These are phyloP conservation scores for Mercurialis annua DNA, from an alignment of 345 rosid genomes.

Conservation along the genomic window DNA sequence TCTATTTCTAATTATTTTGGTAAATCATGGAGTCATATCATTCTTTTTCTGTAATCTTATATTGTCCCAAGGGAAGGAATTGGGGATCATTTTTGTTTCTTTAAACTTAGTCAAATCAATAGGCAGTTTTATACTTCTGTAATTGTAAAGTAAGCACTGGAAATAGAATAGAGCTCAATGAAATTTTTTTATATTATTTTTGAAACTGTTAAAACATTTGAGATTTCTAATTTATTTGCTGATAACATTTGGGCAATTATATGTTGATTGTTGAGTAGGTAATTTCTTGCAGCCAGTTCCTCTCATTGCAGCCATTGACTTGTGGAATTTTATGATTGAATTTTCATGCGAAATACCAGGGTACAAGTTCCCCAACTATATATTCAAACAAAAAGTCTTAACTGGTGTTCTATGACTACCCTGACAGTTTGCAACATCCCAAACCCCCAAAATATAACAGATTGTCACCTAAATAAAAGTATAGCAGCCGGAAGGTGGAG, in stretches of 20 bases:
- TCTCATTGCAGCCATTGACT: neutral
- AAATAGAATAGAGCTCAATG: neutral
- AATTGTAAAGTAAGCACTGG: neutral
- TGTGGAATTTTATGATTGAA: neutral
- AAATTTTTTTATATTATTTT: neutral
- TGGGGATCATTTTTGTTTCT: neutral
- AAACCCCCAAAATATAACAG: neutral
- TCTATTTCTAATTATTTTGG: neutral
- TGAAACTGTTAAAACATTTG: neutral
- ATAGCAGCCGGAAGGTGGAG: too few relatives aligned
- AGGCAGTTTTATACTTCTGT: neutral
- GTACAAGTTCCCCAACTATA: neutral
- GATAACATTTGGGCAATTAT: too few relatives aligned
- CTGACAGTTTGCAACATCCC: neutral
- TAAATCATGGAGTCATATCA: conserved; percentile 17
- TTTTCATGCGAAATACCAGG: neutral
- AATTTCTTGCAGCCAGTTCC: too few relatives aligned
- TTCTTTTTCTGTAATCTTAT: conserved; percentile 22
- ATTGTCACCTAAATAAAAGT: conserved; percentile 8
- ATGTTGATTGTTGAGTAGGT: too few relatives aligned
- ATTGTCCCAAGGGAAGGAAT: conserved; percentile 13
- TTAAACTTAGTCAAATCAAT: neutral
- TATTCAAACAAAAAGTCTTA: neutral
- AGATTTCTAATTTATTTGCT: neutral
- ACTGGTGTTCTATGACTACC: neutral